Base-by-base conservation (phyloP, 306 rosid genomes). In the Prunus mume region DNA sequence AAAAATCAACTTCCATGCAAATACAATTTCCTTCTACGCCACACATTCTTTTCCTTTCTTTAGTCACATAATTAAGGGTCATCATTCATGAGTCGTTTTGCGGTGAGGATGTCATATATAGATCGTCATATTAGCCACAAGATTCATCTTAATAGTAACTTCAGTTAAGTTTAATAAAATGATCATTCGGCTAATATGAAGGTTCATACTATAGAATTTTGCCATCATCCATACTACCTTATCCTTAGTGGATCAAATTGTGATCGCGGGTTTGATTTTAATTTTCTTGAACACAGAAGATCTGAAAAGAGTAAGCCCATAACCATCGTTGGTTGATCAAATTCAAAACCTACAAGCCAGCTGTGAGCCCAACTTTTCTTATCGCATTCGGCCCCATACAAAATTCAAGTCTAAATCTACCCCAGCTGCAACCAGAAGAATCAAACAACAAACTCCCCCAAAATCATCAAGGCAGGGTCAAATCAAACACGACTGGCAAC, bases 401-500 rank as follows among this genome's bases (percentile, higher is more conserved):
- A 14, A 28, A 13, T 60, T 5, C 1, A 1, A 13, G 25, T 25
- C 3, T 15, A 28, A 25, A 60, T 60, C 65, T 13, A 15, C 2
- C 38, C 38, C 65, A 24, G n/a, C 13, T 60, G 65, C 1, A 60
- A 60, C 68, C 22, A 63, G 45, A 63, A 30, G 68, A 47, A 38
- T 18, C 18, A 19, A 11, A 28, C n/a, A 65, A 19, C n/a, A 7
- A 6, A 9, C 22, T 38, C 43, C 43, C 43, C 43, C 43, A 7
- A 8, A 63, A 63, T 15, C 65, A 10, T 25, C 20, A 17, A 32
- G 12, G 3, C 2, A 63, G 7, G 8, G 69, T 65, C 69, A 65
- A 65, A 34, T 65, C 69, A 34, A 65, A 32, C 22, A 32, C 69
- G 69, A 14, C 50, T 65, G 69, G 27, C 69, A 19, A 19, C 27